phyloP scores from a whole-genome alignment of 2,329 filamentous ascomycete species.

The Colletotrichum graminicola region DNA sequence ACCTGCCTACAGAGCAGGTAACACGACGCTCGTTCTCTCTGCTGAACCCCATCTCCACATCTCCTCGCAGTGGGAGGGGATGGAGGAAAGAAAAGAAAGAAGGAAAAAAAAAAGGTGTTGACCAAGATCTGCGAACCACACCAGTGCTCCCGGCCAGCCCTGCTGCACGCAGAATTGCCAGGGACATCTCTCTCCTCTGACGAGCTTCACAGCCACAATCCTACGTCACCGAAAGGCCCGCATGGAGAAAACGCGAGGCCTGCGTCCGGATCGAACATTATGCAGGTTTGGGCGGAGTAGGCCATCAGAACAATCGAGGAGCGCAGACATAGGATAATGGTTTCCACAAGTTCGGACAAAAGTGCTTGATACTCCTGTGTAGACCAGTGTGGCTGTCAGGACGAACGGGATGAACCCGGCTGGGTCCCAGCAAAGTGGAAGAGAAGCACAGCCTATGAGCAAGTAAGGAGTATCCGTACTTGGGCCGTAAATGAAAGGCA shows the following conservation, averaged over 20 bases:
- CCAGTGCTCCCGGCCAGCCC: background rate
- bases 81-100: background rate
- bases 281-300: slow-evolving; percentile 35
- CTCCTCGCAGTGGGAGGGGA: slow-evolving; percentile 4
- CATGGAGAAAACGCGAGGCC: slow-evolving; percentile 17
- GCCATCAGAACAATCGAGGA: slow-evolving; percentile 17
- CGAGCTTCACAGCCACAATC: slow-evolving; percentile 19
- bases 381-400: slow-evolving; percentile 2
- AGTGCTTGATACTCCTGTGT: background rate
- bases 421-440: background rate
- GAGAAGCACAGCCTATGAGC: background rate
- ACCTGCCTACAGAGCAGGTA: background rate
- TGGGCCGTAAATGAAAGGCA: background rate
- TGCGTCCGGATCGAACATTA: slow-evolving; percentile 13
- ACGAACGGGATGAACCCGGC: slow-evolving; percentile 17
- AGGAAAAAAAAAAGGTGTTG: background rate
- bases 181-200: background rate
- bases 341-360: slow-evolving; percentile 28
- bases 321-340: slow-evolving; percentile 14
- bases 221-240: slow-evolving; percentile 20
- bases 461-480: no score
- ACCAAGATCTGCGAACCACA: background rate
- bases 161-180: slow-evolving; percentile 23
- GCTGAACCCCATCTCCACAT: background rate
- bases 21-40: background rate